Base-by-base conservation (phyloP, 2,329 filamentous ascomycete species). In the Colletotrichum sp. region DNA sequence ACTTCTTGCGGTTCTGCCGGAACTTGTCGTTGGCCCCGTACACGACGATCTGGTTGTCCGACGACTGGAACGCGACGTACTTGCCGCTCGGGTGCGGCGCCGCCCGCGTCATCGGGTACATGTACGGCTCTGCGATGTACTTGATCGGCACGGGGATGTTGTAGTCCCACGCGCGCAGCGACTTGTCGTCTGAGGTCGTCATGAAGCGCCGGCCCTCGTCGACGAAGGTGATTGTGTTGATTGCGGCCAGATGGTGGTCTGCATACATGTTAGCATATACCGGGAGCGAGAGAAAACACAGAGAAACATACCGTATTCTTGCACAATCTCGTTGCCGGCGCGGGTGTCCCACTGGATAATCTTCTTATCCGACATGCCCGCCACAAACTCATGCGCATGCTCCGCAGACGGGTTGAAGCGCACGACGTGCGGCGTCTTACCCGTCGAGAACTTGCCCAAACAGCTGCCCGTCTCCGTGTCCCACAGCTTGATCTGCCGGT, bases 71-170 rank as follows among this genome's bases (percentile, higher is more conserved):
- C 4, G 96, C 95, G 24, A 98, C 95, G 83, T 98, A 98, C 85
- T 98, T 98, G 79, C 96, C 95, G 77, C 92, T 95, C 0, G 97
- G 97, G 82, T 99, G 97, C 6, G 93, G 88, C 0, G 95, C 91
- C 3, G 96, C 93, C 16, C 96, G 94, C 6, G 96, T 98, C 90
- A 99, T 95, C 9, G 96, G 94, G 85, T 97, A 99, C 96, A 99
- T 98, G 88, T 98, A 95, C 3, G 96, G 96, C 84, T 99, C 97
- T 30, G 96, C 96, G 81, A 98, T 98, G 87, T 98, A 98, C 84
- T 98, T 99, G 89, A 99, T 99, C 1, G 97, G 97, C 0, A 99
- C 97, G 2, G 97, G 97, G 80, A 99, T 99, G 80, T 96, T 95
- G 87, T 98, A 99, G 86, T 99, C 98, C 98, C 98, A 99, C 1